Base-by-base conservation (phyloP, 495 filamentous ascomycete genomes). In the Podospora pseudopauciseta region DNA sequence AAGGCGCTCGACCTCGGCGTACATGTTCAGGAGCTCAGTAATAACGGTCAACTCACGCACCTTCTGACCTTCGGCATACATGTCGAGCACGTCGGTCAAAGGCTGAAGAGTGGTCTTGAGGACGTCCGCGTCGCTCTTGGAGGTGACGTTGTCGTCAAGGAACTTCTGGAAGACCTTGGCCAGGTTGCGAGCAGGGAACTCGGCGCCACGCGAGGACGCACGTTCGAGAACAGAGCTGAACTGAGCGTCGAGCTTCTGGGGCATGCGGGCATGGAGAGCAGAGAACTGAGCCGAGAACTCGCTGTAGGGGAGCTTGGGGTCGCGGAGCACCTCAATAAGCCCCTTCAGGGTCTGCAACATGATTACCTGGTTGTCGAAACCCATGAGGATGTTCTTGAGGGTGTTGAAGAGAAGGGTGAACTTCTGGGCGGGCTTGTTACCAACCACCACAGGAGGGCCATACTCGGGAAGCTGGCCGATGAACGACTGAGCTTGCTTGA, bases 401-500 rank as follows among this genome's bases (percentile, higher is more conserved):
- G 92, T 91, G 78, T 83, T 88, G 79, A 89, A 86, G 11, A 94
- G 84, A 32, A 92, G 82, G 19, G 86, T 80, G 80, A 97, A 97
- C 64, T 87, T 83, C 83, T 99, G 95, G 13, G 94, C 88, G 57
- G 96, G 92, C 84, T 98, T 99, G 83, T 77, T 93, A 73, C 95
- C 95, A 58, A 93, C 86, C 28, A 98, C 86, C 68, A 92, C 88
- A 18, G 96, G 93, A 44, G 89, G 84, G 39, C 96, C 95, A 65
- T 97, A 85, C 60, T 92, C 90, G 55, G 94, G 94, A 64, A 99
- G 89, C 75, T 96, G 91, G 44, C 91, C 95, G 63, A 93, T 83
- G 86, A 97, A 99, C n/a, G 95, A 90, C 76, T 96, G 91, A 16
- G 95, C 96, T 70, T 96, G 94, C 85, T 98, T 97, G 76, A 99